Percentiles rank a stretch among this genome's conserved stretches.
Conservation (phyloP, 495 filamentous ascomycete species). For the Penicillium maclennaniae region DNA sequence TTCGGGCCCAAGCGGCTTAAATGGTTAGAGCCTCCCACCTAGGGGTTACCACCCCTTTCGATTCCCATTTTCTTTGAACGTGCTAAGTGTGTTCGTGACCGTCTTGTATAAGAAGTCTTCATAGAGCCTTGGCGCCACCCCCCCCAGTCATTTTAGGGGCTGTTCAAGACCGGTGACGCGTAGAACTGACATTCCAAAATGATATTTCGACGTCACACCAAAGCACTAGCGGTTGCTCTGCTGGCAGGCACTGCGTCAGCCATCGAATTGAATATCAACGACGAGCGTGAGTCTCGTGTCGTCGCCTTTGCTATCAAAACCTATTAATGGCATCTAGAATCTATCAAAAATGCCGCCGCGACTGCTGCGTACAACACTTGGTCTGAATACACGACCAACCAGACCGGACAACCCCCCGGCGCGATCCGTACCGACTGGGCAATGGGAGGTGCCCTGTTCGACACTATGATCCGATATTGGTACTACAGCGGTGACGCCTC, state of each 20-base stretch:
- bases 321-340: slow-evolving; percentile 43
- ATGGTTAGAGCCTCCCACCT: background rate
- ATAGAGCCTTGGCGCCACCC: background rate
- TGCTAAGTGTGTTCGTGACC: background rate
- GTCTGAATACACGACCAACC: slow-evolving; percentile 57
- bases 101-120: background rate
- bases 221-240: slow-evolving; percentile 2
- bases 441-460: slow-evolving; percentile 66
- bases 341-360: slow-evolving; percentile 57
- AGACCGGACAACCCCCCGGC: slow-evolving; percentile 55
- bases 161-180: too few species aligned
- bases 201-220: background rate
- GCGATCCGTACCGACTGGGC: slow-evolving; percentile 57
- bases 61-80: too few species aligned
- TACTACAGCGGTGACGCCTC: slow-evolving; percentile 58
- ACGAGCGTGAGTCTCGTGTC: slow-evolving; percentile 9
- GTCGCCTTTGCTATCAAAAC: background rate
- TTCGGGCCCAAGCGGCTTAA: background rate
- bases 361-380: slow-evolving; percentile 59
- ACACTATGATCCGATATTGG: slow-evolving; percentile 67
- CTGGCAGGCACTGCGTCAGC: slow-evolving; percentile 6
- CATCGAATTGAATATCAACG: slow-evolving; percentile 14
- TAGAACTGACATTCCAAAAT: too few species aligned
- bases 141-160: too few species aligned
- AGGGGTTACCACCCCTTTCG: background rate